Percentiles rank a stretch among this genome's conserved stretches.
Evolutionary conservation across 78 protist genomes (phyloP).

Genomic region (Dictyostelium capitatum): DNA sequence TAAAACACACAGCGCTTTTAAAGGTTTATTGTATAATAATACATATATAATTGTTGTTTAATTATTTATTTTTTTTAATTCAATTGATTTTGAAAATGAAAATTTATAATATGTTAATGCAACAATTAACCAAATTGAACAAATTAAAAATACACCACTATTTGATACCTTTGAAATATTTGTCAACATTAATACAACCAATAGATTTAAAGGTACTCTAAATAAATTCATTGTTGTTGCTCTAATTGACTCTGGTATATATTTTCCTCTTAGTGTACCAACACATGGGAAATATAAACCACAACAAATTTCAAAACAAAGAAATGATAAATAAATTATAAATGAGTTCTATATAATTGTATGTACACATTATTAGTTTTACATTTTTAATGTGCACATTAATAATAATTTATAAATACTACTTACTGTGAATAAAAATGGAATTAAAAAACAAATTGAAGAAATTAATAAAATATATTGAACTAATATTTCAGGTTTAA

Average conservation of each 20-base stretch:
- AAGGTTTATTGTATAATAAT: background rate
- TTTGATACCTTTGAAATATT: slow-evolving; percentile 32
- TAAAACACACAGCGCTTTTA: background rate
- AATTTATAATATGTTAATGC: background rate
- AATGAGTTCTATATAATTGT: slow-evolving; percentile 15
- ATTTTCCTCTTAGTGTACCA: slow-evolving; percentile 80
- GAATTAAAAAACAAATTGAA: slow-evolving; percentile 32
- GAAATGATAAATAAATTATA: slow-evolving; percentile 69
- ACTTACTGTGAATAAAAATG: slow-evolving; percentile 7
- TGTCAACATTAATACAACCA: slow-evolving; percentile 87
- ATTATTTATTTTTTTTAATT: background rate
- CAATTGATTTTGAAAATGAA: background rate
- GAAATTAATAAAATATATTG: slow-evolving; percentile 10
- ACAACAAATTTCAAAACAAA: slow-evolving; percentile 89
- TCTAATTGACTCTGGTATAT: slow-evolving; percentile 92
- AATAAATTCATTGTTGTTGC: slow-evolving; percentile 92
- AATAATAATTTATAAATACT: background rate
- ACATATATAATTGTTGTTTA: background rate
- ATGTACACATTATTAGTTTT: background rate
- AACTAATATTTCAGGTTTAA: slow-evolving; percentile 23
- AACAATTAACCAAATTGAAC: slow-evolving; percentile 51
- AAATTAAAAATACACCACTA: slow-evolving; percentile 13
- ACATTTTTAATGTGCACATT: too few relatives aligned
- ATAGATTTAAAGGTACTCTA: slow-evolving; percentile 94
- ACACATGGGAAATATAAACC: slow-evolving; percentile 94